Percentiles rank a stretch among this genome's conserved stretches.
Evolutionary conservation across 768 basidiomycete genomes (phyloP).

Genomic region (Russula griseocarnosa): DNA sequence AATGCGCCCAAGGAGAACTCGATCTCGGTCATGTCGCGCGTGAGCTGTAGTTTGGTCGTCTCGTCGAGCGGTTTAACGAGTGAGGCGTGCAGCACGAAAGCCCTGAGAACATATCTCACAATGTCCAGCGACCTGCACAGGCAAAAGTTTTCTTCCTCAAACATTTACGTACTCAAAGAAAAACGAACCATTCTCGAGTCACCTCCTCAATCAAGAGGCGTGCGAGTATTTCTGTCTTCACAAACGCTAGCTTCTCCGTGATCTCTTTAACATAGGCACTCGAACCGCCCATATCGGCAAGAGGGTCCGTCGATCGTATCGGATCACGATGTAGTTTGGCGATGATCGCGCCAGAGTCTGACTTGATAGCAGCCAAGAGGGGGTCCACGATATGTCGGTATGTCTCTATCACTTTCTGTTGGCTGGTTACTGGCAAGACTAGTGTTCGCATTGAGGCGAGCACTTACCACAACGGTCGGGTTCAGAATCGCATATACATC

Average conservation of each 20-base stretch:
- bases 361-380: slow-evolving; percentile 61
- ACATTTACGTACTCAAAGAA: neutral
- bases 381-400: slow-evolving; percentile 62
- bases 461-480: slow-evolving; percentile 56
- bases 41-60: slow-evolving; percentile 88
- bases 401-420: slow-evolving; percentile 47
- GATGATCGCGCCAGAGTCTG: slow-evolving; percentile 77
- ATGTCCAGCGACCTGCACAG: slow-evolving; percentile 40
- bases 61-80: slow-evolving; percentile 90
- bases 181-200: slow-evolving; percentile 64
- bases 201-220: slow-evolving; percentile 71
- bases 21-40: slow-evolving; percentile 93
- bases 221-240: slow-evolving; percentile 72
- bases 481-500: slow-evolving; percentile 52
- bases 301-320: slow-evolving; percentile 62
- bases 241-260: slow-evolving; percentile 77
- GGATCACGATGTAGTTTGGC: slow-evolving; percentile 82
- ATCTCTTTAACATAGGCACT: slow-evolving; percentile 92
- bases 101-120: slow-evolving; percentile 74
- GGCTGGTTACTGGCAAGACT: neutral
- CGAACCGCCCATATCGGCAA: slow-evolving; percentile 50
- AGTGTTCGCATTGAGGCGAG: neutral
- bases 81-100: slow-evolving; percentile 91
- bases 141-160: neutral
- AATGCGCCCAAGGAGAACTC: slow-evolving; percentile 90